These are phyloP conservation scores for Trypanosoma vivax DNA, from an alignment of 208 protist genomes.

Conservation along the genomic window DNA sequence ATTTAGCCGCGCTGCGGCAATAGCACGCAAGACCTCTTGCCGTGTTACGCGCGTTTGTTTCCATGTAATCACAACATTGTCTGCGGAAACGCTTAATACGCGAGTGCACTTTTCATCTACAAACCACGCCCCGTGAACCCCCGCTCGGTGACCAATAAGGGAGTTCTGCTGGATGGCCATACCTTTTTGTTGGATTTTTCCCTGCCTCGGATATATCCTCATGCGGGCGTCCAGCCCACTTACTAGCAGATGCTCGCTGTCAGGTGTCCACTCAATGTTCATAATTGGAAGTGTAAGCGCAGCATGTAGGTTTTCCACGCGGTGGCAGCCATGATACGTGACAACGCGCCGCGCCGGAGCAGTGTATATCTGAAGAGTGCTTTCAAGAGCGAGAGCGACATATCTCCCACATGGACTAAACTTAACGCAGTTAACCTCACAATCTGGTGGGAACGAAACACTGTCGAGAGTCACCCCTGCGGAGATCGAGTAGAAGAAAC, in stretches of 20 bases:
- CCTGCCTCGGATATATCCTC: constrained; percentile 83
- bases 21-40: constrained; percentile 72
- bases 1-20: constrained; percentile 63
- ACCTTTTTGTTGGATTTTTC: constrained; percentile 56
- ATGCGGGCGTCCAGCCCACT: constrained; percentile 83
- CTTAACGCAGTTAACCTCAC: constrained; percentile 51
- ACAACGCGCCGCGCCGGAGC: constrained; percentile 78
- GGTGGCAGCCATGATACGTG: constrained; percentile 80
- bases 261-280: constrained; percentile 73
- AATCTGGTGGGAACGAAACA: constrained; percentile 79
- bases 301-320: constrained; percentile 79
- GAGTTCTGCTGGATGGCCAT: constrained; percentile 71
- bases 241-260: constrained; percentile 80
- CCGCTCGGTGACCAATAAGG: constrained; percentile 80
- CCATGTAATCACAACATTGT: constrained; percentile 84
- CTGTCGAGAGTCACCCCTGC: constrained; percentile 83
- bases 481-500: constrained; percentile 86
- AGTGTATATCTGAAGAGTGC: constrained; percentile 84
- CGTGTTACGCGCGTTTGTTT: constrained; percentile 55
- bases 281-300: constrained; percentile 74
- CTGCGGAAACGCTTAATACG: constrained; percentile 73
- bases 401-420: constrained; percentile 88
- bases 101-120: constrained; percentile 25
- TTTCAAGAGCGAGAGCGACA: constrained; percentile 80
- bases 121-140: constrained; percentile 87